phyloP scores from a whole-genome alignment of 352 stramenopile species.

The Globisporangium viniferum region DNA sequence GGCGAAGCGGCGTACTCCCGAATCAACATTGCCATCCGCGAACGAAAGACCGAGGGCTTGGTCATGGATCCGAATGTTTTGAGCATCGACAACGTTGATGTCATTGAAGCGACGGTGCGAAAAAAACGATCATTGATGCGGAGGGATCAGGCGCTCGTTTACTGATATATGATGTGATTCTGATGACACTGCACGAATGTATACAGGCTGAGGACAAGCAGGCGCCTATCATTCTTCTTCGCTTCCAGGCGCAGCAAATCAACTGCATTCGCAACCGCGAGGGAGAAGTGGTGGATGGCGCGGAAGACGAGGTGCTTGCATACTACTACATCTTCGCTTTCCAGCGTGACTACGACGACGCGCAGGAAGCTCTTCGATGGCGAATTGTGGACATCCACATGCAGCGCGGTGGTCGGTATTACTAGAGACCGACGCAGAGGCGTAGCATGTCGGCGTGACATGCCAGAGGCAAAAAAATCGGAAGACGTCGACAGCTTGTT shows the following conservation, averaged over 20 bases:
- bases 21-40: constrained; percentile 92
- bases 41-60: constrained; percentile 92
- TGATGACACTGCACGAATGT: neutral
- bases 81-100: constrained; percentile 96
- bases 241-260: constrained; percentile 99
- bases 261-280: constrained; percentile 98
- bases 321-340: constrained; percentile 99
- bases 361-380: constrained; percentile 82
- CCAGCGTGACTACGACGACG: constrained; percentile 96
- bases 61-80: constrained; percentile 95
- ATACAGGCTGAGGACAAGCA: constrained; percentile 83
- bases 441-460: neutral
- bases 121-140: neutral
- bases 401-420: constrained; percentile 75
- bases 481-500: no score
- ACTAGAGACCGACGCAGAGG: constrained; percentile 39
- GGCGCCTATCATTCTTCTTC: constrained; percentile 94
- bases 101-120: constrained; percentile 90
- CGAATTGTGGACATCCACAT: constrained; percentile 87
- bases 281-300: constrained; percentile 95
- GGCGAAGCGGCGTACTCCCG: constrained; percentile 94
- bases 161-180: neutral
- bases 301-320: constrained; percentile 95
- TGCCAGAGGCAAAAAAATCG: no score
- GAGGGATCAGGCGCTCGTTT: no score